Evolutionary conservation across 192 early-diverging fungal species (phyloP), one percentile per base, ranked within the genome.

Genomic region (Coemansia sp.): DNA sequence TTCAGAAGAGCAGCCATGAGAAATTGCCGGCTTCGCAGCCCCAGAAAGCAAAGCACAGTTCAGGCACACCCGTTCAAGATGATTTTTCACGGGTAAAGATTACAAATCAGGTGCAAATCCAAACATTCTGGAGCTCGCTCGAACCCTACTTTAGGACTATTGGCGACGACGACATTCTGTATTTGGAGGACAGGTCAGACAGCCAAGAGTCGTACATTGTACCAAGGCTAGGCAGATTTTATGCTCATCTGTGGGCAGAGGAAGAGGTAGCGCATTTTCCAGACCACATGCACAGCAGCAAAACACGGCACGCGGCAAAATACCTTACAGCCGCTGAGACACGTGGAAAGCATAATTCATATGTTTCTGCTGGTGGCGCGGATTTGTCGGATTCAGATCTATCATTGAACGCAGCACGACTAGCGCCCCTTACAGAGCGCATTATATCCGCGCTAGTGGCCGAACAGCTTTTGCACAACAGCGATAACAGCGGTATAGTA

Each of bases 111-210:
- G 89, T 95, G 19, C 91, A 93, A n/a, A 91, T 94, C 53, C 85
- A 87, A 14, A 86, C 87, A 6, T 98, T 93, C 68, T 95, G 90
- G 90, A 64, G 84, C 7, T 91, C 90, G 7, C 77, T 90, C 50
- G 96, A 97, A 19, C 93, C 94, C 65, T 96, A 90, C 65, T 94
- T 93, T 67, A 79, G 94, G 17, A 81, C 79, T 39, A 85, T 97
- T 51, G 86, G 83, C 17, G 93, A 96, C 57, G 90, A 91, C 16
- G 96, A 98, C 72, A 59, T 95, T 22, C 70, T 73, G 12, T 87
- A 88, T 56, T 70, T 98, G 63, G 85, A 92, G 64, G 64, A 41
- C 59, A 51, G 58, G 1, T 65, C 64, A 6, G 92, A 95, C 63
- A 86, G 87, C 41, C 79, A 89, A 11, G 89, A 88, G 40, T 86